A percentile compares a stretch with the other conserved stretches of the same genome.
Conservation (phyloP, 345 rosid genomes). For the Euphorbia pulcherrima region DNA sequence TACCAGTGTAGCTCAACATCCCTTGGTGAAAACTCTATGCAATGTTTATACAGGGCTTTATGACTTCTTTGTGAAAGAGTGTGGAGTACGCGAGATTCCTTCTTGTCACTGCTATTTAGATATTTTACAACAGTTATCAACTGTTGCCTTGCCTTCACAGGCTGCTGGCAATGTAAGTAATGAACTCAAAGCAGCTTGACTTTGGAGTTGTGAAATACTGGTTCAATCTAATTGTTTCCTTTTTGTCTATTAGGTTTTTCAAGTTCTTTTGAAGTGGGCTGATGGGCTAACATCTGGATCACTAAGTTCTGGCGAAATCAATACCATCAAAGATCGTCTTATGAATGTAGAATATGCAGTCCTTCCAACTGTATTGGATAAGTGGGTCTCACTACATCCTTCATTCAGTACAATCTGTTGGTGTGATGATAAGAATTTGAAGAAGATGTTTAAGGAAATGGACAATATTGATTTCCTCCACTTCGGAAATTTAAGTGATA, state of each 20-base stretch:
- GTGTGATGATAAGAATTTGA: conserved; percentile 68
- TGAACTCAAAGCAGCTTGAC: conserved; percentile 11
- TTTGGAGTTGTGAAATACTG: conserved; percentile 8
- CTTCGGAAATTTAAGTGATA: conserved; percentile 52
- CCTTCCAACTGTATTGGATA: conserved; percentile 66
- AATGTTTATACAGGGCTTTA: conserved; percentile 73
- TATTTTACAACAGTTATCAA: conserved; percentile 59
- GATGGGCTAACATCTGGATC: conserved; percentile 57
- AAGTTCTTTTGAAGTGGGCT: conserved; percentile 73
- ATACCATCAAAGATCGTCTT: conserved; percentile 55
- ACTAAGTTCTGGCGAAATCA: conserved; percentile 52
- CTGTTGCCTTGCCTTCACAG: conserved; percentile 59
- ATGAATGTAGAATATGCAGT: conserved; percentile 50
- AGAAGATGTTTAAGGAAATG: conserved; percentile 53
- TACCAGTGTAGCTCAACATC: conserved; percentile 23
- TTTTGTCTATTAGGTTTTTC: conserved; percentile 60
- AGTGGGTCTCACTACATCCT: conserved; percentile 84
- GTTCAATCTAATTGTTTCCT: conserved; percentile 17
- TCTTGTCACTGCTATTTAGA: conserved; percentile 51
- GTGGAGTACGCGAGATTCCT: conserved; percentile 72
- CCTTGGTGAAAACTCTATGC: conserved; percentile 53
- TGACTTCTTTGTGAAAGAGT: conserved; percentile 72
- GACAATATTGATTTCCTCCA: conserved; percentile 52
- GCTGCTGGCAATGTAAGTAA: conserved; percentile 68
- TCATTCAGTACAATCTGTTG: conserved; percentile 79